Conservation (phyloP, 2,329 filamentous ascomycete genomes). For the Penicillium sp. region DNA sequence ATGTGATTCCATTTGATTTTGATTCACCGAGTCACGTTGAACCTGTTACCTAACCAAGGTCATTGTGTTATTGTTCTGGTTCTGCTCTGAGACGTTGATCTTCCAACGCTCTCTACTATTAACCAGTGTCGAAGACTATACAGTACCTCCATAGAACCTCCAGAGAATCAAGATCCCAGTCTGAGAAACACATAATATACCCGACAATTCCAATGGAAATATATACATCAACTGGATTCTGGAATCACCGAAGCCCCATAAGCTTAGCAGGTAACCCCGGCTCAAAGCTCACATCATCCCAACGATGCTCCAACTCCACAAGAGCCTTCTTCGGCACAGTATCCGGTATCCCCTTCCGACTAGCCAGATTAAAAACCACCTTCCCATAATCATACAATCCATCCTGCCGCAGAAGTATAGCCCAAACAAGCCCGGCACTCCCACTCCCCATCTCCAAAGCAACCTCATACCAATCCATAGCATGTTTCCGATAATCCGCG, state of each 20-base stretch:
- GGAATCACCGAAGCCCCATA: too few species aligned
- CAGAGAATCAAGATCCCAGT: too few species aligned
- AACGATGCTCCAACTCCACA: constrained; percentile 19
- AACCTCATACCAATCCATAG: constrained; percentile 37
- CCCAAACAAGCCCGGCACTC: constrained; percentile 28
- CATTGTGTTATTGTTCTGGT: too few species aligned
- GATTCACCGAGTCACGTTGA: too few species aligned
- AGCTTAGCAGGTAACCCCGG: constrained; percentile 3
- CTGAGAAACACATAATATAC: too few species aligned
- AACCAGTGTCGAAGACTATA: too few species aligned
- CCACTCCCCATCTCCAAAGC: constrained; percentile 20
- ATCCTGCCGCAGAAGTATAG: constrained; percentile 30
- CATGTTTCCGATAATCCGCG: constrained; percentile 27
- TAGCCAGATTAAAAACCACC: constrained; percentile 14
- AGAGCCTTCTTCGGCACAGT: background rate
- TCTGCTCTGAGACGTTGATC: background rate
- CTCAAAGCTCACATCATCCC: constrained; percentile 18
- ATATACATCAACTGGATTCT: too few species aligned
- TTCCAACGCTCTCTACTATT: too few species aligned
- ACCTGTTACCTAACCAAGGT: too few species aligned
- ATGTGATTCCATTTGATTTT: constrained; percentile 10
- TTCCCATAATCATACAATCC: constrained; percentile 16
- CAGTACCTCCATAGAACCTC: too few species aligned
- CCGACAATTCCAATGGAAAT: too few species aligned
- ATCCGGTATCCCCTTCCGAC: background rate